A percentile compares a stretch with the other conserved stretches of the same genome.
Conservation (phyloP, 108 stramenopile species). For the Fragilariopsis cylindrus region DNA sequence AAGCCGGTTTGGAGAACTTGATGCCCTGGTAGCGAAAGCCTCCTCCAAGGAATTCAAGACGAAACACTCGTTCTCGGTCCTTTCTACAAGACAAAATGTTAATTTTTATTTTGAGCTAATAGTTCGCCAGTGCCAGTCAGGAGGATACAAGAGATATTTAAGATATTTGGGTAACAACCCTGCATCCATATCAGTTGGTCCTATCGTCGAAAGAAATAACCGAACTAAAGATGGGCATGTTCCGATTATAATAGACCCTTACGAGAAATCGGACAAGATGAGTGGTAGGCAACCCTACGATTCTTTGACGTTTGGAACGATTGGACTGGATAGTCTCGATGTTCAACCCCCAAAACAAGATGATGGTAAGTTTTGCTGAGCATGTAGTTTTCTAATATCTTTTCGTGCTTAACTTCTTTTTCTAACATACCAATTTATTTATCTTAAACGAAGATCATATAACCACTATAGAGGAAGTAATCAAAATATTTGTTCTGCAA, state of each 20-base stretch:
- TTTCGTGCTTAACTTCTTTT: neutral
- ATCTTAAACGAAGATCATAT: neutral
- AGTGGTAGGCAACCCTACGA: conserved; percentile 7
- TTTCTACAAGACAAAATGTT: neutral
- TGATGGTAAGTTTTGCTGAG: conserved; percentile 4
- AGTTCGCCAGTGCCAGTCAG: neutral
- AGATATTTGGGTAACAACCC: conserved; percentile 4
- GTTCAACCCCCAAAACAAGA: neutral
- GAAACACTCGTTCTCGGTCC: neutral
- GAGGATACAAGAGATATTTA: neutral
- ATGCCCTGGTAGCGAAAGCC: neutral
- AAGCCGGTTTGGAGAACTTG: neutral
- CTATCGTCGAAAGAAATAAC: neutral
- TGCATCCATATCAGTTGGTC: neutral
- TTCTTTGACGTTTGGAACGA: neutral
- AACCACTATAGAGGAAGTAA: neutral
- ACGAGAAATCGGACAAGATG: neutral
- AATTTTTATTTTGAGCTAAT: neutral
- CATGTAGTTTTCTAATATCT: neutral
- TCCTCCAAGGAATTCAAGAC: neutral
- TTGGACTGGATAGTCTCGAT: neutral
- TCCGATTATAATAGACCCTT: neutral
- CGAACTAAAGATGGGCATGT: neutral
- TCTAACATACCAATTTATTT: neutral
- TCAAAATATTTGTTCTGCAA: conserved; percentile 6